Evolutionary conservation across 2,329 filamentous ascomycete genomes (phyloP).

Genomic region (Microdochium trichocladiopsis): DNA sequence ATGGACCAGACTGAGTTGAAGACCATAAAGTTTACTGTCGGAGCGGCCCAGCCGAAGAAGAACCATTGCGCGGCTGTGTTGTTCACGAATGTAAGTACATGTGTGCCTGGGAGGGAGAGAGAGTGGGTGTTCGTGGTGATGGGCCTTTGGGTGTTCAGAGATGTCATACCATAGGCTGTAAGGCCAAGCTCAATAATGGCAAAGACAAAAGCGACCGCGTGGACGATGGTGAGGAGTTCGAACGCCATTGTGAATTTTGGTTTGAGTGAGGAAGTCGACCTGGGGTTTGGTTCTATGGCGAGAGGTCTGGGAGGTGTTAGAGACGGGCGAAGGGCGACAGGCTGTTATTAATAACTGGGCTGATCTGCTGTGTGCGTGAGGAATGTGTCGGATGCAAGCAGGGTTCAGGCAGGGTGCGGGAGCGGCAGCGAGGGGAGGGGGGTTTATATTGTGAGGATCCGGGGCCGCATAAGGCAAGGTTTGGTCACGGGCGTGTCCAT

Average conservation of each 20-base stretch:
- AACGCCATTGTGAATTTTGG: conserved; percentile 44
- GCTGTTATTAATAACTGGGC: too few species aligned
- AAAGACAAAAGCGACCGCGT: conserved; percentile 60
- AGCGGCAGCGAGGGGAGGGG: neutral
- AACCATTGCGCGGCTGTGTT: neutral
- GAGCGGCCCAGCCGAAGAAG: conserved; percentile 32
- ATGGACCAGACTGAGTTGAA: conserved; percentile 74
- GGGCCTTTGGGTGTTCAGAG: too few species aligned
- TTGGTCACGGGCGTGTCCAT: neutral
- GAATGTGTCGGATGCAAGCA: too few species aligned
- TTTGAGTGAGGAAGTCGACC: neutral
- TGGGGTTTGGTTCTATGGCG: too few species aligned
- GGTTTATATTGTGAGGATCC: neutral
- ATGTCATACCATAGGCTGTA: conserved; percentile 47
- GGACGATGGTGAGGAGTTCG: conserved; percentile 53
- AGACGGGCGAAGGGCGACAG: too few species aligned
- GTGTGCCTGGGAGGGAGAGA: too few species aligned
- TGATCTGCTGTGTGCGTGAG: too few species aligned
- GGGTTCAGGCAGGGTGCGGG: neutral
- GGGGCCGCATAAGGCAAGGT: too few species aligned
- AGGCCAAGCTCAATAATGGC: conserved; percentile 70
- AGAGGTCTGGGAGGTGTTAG: neutral
- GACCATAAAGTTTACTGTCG: conserved; percentile 67
- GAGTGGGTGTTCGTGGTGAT: too few species aligned
- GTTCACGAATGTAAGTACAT: neutral